Evolutionary conservation across 345 rosid species (phyloP), one percentile per base, ranked within the genome.

Genomic region (Euphorbia peplus): DNA sequence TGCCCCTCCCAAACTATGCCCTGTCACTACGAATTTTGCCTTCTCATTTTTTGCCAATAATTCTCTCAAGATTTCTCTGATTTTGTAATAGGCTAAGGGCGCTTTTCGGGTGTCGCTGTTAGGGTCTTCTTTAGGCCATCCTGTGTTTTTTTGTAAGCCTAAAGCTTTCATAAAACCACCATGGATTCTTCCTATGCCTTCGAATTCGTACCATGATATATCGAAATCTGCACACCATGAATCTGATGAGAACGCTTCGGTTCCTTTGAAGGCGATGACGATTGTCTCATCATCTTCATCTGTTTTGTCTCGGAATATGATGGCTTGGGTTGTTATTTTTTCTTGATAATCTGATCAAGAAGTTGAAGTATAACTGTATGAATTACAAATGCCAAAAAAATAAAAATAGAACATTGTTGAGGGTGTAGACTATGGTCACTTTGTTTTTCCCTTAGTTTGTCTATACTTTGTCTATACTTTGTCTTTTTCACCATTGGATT

Each of bases 1-100:
- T 15, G 96, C 93, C 53, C 97, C 93, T 11, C 97, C 96, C 44
- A 83, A 51, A 35, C 97, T 87, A 63, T 91, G 97, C 10, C 96
- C 96, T 0, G 97, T 85, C 42, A 91, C 0, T 15, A 91, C 68
- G 19, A 48, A 79, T 48, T 77, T 82, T 29, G 85, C 67, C 10
- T 69, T 28, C 21, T 79, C 71, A 63, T 83, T 84, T 8, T 76
- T 58, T 22, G 61, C 52, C 67, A 79, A 24, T 3, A 80, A 63
- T 1, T 75, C 53, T 75, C 58, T 83, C 51, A 91, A 67, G 21
- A 58, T 77, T 5, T 86, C 86, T 64, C 91, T 70, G 7, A 91
- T 83, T 50, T 71, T 73, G 51, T 91, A 87, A 75, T 85, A 91
- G 37, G 93, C 93, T 5, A 79, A 60, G 2, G 85, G 83, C 0